Base-by-base conservation (phyloP, 2,329 filamentous ascomycete species). In the Pseudopithomyces maydicus region DNA sequence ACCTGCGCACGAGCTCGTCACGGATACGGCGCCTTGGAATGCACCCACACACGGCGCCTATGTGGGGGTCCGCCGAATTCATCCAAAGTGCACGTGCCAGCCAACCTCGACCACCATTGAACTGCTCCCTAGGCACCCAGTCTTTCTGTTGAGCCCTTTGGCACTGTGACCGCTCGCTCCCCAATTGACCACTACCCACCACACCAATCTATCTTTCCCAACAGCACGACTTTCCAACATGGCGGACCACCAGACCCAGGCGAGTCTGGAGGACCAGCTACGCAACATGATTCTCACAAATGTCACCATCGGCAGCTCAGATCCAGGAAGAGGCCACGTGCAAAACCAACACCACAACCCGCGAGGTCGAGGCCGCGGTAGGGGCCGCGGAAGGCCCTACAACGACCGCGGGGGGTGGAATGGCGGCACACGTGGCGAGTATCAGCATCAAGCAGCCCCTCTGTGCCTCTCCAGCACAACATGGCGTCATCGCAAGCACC, bases 231-330 rank as follows among this genome's bases (percentile, higher is more conserved):
- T 47, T 43, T 59, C 29, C 29, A 57, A 46, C 46, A 58, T 20
- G 51, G 38, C 48, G 2, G 38, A 41, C 32, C 48, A 33, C 17
- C 48, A 51, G 17, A 26, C 36, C 15, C 48, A 54, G 19, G 57
- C 36, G 26, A 66, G 58, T 22, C 60, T 76, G 47, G 87, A 90
- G 67, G 79, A 83, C 48, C 84, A 82, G 52, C 74, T 90, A 38
- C 82, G 85, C 44, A 80, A 77, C 57, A 81, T 90, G 72, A 88
- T 88, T 29, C 77, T 90, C 48, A 81, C 78, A 59, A 85, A 85
- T 67, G 75, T 78, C 47, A 73, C 71, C 22, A 68, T 74, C 7
- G 51, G 61, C n/a, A 44, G 55, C 22, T 15, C 41, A 14, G 48
- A 50, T 14, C 62, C 64, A 38, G 44, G 59, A 56, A 55, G 2